These are phyloP conservation scores for Strigomonas culicis DNA, from an alignment of 208 protist genomes.

Conservation along the genomic window DNA sequence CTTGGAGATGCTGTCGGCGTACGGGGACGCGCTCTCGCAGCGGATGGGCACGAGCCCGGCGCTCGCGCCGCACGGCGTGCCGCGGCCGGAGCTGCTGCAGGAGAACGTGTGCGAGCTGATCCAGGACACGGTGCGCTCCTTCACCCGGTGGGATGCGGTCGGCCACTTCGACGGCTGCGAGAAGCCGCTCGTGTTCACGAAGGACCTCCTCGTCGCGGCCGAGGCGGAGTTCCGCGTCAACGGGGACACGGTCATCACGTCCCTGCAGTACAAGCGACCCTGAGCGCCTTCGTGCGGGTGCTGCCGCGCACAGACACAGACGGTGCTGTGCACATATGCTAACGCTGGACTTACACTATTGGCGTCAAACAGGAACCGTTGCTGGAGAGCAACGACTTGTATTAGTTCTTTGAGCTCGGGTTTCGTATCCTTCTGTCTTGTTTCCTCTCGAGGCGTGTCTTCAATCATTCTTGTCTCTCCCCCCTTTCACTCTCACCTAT, in stretches of 20 bases:
- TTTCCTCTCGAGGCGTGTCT: not conserved
- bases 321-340: too few species aligned
- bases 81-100: not conserved
- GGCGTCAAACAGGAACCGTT: too few species aligned
- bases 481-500: constrained; percentile 19
- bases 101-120: not conserved
- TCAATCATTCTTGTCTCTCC: not conserved
- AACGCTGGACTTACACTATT: too few species aligned
- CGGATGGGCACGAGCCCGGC: constrained; percentile 20
- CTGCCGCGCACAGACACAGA: too few species aligned
- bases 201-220: constrained; percentile 34
- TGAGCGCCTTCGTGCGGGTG: too few species aligned
- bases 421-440: not conserved
- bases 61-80: constrained; percentile 21
- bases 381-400: too few species aligned
- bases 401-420: too few species aligned
- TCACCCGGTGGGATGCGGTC: constrained; percentile 22
- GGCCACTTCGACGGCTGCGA: constrained; percentile 37
- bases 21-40: constrained; percentile 15
- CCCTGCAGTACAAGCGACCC: constrained; percentile 27
- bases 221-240: constrained; percentile 40
- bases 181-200: constrained; percentile 39
- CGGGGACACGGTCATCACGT: constrained; percentile 30
- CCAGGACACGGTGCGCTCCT: not conserved
- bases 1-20: constrained; percentile 17